Conservation (phyloP, 164 flowering plant species). For the Magnolia sinica region DNA sequence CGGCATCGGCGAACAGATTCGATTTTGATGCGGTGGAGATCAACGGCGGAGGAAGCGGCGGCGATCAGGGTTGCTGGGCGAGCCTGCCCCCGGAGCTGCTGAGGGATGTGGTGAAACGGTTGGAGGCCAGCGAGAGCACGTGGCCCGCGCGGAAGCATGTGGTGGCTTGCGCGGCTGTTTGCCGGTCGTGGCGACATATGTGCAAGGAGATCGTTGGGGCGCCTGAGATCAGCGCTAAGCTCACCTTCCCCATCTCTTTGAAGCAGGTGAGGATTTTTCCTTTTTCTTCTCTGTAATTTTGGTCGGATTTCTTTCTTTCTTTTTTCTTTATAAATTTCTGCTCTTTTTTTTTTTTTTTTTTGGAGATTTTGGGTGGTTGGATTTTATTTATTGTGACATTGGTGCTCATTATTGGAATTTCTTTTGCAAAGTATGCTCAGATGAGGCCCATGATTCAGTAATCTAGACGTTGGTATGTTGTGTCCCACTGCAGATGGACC, state of each 20-base stretch:
- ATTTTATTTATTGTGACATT: background rate
- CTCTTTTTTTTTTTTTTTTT: background rate
- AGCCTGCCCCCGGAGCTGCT: slow-evolving; percentile 68
- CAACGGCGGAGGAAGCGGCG: background rate
- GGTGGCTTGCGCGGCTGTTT: slow-evolving; percentile 66
- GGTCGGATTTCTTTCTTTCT: background rate
- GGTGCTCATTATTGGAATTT: background rate
- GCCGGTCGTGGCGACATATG: slow-evolving; percentile 72
- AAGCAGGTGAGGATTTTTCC: slow-evolving; percentile 50
- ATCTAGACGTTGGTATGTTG: background rate
- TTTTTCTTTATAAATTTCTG: background rate
- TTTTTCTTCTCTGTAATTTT: background rate
- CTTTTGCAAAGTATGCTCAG: background rate
- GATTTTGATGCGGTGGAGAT: slow-evolving; percentile 1
- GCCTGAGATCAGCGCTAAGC: slow-evolving; percentile 66
- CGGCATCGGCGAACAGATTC: background rate
- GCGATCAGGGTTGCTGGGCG: slow-evolving; percentile 44
- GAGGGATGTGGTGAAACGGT: slow-evolving; percentile 57
- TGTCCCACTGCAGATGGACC: background rate
- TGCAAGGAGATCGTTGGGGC: slow-evolving; percentile 56
- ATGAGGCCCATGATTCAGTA: background rate
- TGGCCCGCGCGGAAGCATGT: slow-evolving; percentile 69
- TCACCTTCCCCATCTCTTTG: slow-evolving; percentile 74
- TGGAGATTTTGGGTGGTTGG: background rate
- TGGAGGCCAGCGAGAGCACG: slow-evolving; percentile 66